Base-by-base conservation (phyloP, 169 alveolate genomes). In the Eimeria falciformis region DNA sequence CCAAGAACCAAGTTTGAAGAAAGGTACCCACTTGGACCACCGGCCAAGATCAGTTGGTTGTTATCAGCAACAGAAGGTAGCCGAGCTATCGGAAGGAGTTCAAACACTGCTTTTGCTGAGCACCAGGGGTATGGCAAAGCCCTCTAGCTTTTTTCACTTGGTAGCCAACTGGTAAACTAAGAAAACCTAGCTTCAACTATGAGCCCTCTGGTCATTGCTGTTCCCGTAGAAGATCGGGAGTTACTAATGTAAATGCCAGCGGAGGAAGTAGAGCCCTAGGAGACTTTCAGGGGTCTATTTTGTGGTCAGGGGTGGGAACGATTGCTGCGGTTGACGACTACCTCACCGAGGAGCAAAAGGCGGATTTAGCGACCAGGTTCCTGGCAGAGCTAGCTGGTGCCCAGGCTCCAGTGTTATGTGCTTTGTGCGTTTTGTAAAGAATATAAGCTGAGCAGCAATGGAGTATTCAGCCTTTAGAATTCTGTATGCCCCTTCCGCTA, bases 101-200 rank as follows among this genome's bases (percentile, higher is more conserved):
- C 62, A 81, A 37, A 81, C 62, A 33, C 37, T 81, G 33, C 90
- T 81, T 27, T 33, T 81, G 90, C 90, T 81, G 56, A 81, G 90
- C 27, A 21, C 45, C 37, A 81, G 90, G 68, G 90, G 90, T 81
- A 56, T 55, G 90, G 21, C 65, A 62, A 25, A 37, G 25, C 25
- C 12, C 56, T 6, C 23, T 7, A 12, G 18, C 27, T 37, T 55
- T 0, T 21, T 53, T 6, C 40, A 43, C 43, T 37, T 5, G 27
- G 69, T 25, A 56, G 17, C 77, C 50, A 56, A 37, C 27, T 21
- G 14, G 0, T 5, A 21, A 55, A 43, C 3, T 65, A 37, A 53
- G 40, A 33, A 56, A 53, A 53, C 65, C n/a, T 3, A 3, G 65
- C 25, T 53, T 12, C 1, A 53, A 21, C 65, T 53, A 12, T 53